Evolutionary conservation across 2,329 filamentous ascomycete genomes (phyloP).

Genomic region (Thelonectria blattea): DNA sequence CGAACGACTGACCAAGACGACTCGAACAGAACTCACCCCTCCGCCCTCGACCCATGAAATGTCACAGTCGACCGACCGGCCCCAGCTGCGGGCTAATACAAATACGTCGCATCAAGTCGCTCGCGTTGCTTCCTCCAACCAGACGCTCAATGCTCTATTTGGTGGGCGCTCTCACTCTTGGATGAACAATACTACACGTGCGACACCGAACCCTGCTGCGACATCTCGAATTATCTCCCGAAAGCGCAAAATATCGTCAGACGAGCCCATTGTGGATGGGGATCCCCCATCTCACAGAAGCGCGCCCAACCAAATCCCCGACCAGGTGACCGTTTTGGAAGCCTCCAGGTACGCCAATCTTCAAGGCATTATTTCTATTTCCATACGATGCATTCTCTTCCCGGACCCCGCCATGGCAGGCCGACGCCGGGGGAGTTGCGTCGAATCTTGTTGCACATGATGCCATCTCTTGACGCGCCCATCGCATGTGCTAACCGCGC

Average conservation of each 20-base stretch:
- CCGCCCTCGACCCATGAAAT: slow-evolving; percentile 32
- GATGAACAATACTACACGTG: slow-evolving; percentile 32
- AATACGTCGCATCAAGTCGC: slow-evolving; percentile 21
- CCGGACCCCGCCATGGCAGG: background rate
- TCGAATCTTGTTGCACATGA: background rate
- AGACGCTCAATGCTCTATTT: slow-evolving; percentile 49
- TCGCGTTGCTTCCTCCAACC: slow-evolving; percentile 49
- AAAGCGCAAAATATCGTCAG: slow-evolving; percentile 30
- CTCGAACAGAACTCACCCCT: slow-evolving; percentile 19
- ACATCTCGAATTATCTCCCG: slow-evolving; percentile 23
- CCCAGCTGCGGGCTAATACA: slow-evolving; percentile 27
- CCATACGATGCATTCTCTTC: background rate
- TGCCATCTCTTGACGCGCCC: background rate
- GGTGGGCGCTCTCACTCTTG: slow-evolving; percentile 43
- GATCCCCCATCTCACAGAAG: slow-evolving; percentile 19
- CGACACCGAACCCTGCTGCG: slow-evolving; percentile 13
- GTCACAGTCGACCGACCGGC: slow-evolving; percentile 29
- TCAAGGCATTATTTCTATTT: too few relatives aligned
- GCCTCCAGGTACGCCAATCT: slow-evolving; percentile 6
- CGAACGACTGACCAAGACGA: slow-evolving; percentile 11
- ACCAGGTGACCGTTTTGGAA: slow-evolving; percentile 18
- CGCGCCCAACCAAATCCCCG: slow-evolving; percentile 11
- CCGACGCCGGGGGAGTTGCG: background rate
- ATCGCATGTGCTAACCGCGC: slow-evolving; percentile 23
- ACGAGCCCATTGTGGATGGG: slow-evolving; percentile 24